These are phyloP conservation scores for Collybiopsis confluens DNA, from an alignment of 768 basidiomycete genomes.

Conservation along the genomic window DNA sequence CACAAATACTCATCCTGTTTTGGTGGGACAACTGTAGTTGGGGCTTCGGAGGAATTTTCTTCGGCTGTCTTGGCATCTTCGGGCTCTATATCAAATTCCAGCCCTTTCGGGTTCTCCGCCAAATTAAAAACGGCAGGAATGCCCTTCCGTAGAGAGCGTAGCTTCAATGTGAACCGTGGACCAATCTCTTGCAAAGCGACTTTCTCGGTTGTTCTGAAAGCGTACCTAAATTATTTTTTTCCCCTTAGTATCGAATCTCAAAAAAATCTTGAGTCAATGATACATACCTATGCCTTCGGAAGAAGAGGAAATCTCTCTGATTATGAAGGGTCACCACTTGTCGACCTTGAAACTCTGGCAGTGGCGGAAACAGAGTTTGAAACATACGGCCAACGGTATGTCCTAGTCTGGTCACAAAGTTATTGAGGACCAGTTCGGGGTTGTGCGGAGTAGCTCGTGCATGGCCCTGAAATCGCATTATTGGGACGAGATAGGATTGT, in stretches of 20 bases:
- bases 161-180: constrained; percentile 92
- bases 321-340: constrained; percentile 98
- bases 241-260: constrained; percentile 1
- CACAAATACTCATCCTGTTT: constrained; percentile 79
- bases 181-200: constrained; percentile 97
- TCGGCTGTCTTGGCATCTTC: constrained; percentile 15
- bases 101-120: constrained; percentile 54
- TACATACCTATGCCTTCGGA: constrained; percentile 85
- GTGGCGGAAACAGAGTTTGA: constrained; percentile 91
- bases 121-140: constrained; percentile 75
- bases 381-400: constrained; percentile 93
- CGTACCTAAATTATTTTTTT: constrained; percentile 54
- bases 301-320: constrained; percentile 96
- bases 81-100: constrained; percentile 47
- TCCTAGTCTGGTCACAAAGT: constrained; percentile 90
- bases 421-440: constrained; percentile 93
- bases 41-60: constrained; percentile 10
- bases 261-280: constrained; percentile 12
- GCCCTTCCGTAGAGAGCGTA: constrained; percentile 85
- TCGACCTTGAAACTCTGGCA: constrained; percentile 92
- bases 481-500: not conserved
- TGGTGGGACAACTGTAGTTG: constrained; percentile 40
- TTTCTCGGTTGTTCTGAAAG: constrained; percentile 87
- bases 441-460: constrained; percentile 89
- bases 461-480: constrained; percentile 60